These are phyloP conservation scores for Fagus crenata DNA, from an alignment of 306 rosid species.

Conservation along the genomic window DNA sequence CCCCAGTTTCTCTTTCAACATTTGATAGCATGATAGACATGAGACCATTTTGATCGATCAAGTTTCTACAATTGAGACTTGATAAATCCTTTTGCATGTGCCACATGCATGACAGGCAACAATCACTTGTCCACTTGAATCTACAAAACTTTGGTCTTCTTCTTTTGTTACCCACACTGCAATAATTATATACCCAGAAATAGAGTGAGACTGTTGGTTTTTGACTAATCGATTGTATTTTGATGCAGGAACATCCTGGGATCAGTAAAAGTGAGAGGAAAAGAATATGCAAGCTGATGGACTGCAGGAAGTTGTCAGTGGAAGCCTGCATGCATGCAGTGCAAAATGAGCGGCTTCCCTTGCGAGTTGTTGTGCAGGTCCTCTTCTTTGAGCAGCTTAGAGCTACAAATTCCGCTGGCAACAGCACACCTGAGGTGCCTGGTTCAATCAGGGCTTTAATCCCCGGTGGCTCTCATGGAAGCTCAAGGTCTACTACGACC, in stretches of 20 bases:
- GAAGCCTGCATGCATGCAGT: conserved; percentile 95
- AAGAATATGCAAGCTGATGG: conserved; percentile 83
- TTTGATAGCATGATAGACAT: background rate
- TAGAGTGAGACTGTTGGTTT: background rate
- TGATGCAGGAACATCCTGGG: conserved; percentile 81
- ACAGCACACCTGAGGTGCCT: conserved; percentile 61
- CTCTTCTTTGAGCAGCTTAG: conserved; percentile 91
- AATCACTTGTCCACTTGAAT: background rate
- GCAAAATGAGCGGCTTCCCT: conserved; percentile 90
- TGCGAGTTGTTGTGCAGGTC: conserved; percentile 82
- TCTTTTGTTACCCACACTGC: background rate
- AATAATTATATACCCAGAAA: background rate
- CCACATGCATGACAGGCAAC: background rate
- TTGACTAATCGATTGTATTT: conserved; percentile 14
- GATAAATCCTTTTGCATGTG: background rate
- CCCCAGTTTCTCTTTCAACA: background rate
- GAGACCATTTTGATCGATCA: background rate
- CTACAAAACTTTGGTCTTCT: background rate
- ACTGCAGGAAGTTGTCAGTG: conserved; percentile 79
- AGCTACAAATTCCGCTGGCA: conserved; percentile 58
- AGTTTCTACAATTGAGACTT: background rate
- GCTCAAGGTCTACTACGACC: conserved; percentile 83
- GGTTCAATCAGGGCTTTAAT: conserved; percentile 60
- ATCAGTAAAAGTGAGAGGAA: conserved; percentile 85
- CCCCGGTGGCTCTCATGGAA: conserved; percentile 73